These are phyloP conservation scores for Calamus simplicifolius DNA, from an alignment of 176 grass and related monocot genomes.

Conservation along the genomic window DNA sequence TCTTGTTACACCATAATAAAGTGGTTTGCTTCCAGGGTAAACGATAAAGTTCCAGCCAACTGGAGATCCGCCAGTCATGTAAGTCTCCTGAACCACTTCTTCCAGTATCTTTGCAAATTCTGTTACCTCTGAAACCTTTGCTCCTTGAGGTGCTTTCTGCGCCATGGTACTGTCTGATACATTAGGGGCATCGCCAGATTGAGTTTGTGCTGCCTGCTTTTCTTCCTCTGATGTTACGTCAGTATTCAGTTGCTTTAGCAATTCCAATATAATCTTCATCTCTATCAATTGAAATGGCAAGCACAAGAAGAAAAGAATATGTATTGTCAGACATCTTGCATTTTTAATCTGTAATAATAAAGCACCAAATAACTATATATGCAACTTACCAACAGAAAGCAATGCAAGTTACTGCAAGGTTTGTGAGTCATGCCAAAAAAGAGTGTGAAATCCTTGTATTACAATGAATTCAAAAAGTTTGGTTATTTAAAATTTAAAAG, in stretches of 20 bases:
- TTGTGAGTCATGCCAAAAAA: too few relatives aligned
- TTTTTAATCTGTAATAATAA: too few relatives aligned
- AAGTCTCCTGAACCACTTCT: constrained; percentile 39
- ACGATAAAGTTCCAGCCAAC: constrained; percentile 74
- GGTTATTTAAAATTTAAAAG: too few relatives aligned
- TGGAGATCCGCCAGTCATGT: constrained; percentile 75
- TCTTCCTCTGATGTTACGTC: constrained; percentile 22
- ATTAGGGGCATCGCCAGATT: not conserved
- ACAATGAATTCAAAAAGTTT: too few relatives aligned
- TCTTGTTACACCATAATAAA: constrained; percentile 52
- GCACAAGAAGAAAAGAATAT: not conserved
- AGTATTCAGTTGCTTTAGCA: constrained; percentile 43
- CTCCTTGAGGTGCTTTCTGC: not conserved
- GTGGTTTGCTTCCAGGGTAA: constrained; percentile 21
- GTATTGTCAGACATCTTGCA: too few relatives aligned
- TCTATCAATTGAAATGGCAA: constrained; percentile 26
- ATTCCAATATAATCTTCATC: constrained; percentile 40
- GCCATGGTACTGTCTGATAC: constrained; percentile 10
- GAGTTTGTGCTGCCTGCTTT: constrained; percentile 19
- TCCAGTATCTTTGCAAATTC: constrained; percentile 31
- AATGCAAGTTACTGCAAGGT: too few relatives aligned
- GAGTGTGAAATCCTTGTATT: too few relatives aligned
- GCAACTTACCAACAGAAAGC: too few relatives aligned
- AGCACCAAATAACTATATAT: too few relatives aligned
- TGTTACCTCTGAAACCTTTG: constrained; percentile 12